Conservation (phyloP, 805 yeast species). For the Pichia exigua region DNA sequence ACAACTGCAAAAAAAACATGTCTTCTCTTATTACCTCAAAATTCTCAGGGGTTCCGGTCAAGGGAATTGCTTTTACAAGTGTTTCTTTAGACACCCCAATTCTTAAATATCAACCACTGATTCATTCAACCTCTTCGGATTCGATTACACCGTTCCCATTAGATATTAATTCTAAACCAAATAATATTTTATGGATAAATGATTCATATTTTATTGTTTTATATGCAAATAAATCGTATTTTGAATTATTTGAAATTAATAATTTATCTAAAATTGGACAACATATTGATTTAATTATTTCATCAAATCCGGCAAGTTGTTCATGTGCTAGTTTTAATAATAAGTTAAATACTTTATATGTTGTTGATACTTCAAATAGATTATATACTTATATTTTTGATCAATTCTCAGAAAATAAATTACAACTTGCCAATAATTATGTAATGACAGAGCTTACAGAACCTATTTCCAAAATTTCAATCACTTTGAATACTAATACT, state of each 20-base stretch:
- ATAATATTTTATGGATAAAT: slow-evolving; percentile 2
- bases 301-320: slow-evolving; percentile 6
- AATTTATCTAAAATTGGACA: slow-evolving; percentile 1
- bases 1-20: not conserved
- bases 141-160: slow-evolving; percentile 2
- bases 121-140: not conserved
- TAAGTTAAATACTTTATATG: not conserved
- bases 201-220: slow-evolving; percentile 2
- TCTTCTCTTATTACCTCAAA: slow-evolving; percentile 4
- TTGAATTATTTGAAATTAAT: slow-evolving; percentile 3
- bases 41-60: not conserved
- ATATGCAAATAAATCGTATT: slow-evolving; percentile 7
- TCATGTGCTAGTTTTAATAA: slow-evolving; percentile 2
- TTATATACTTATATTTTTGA: slow-evolving; percentile 8
- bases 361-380: slow-evolving; percentile 10
- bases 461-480: slow-evolving; percentile 8
- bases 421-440: slow-evolving; percentile 5
- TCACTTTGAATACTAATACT: not conserved
- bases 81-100: slow-evolving; percentile 7
- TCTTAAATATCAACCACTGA: slow-evolving; percentile 7
- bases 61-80: slow-evolving; percentile 6
- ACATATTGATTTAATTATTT: slow-evolving; percentile 1
- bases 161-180: slow-evolving; percentile 1
- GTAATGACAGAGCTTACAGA: slow-evolving; percentile 8
- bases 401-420: not conserved